Evolutionary conservation across 352 stramenopile genomes (phyloP), one percentile per base, ranked within the genome.

Genomic region (Halophytophthora batemanensis): DNA sequence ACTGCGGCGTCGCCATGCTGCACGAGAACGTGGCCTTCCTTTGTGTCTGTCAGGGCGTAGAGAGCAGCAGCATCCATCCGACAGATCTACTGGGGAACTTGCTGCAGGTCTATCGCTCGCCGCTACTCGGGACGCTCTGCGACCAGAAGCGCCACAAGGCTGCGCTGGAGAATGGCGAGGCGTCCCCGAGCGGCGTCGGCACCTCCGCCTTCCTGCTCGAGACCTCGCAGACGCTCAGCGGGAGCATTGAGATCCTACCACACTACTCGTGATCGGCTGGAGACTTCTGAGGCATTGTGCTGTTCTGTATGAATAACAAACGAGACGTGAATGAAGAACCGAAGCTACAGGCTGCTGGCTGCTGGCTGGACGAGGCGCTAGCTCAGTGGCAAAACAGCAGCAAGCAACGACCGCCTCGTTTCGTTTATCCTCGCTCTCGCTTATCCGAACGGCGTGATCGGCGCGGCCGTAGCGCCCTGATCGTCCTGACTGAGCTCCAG

Each of bases 401-500:
- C 33, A 6, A 38, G 15, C 33, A 38, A 17, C 33, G 15, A 17
- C 15, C 3, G 15, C 7, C 15, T 17, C 15, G 33, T 13, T 14
- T 38, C 33, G 15, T 13, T 17, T 17, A 13, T 13, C 33, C 3
- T 4, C 33, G 46, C 37, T 56, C 29, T 47, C 33, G n/a, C 45
- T 75, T 84, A 94, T 46, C 79, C 77, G 58, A 94, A 94, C 25
- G 83, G 83, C 39, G 83, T 94, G 59, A 92, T 88, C 12, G 83
- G 83, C 1, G 67, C 74, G 22, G 77, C 47, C 23, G 65, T 56
- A 1, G 40, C 66, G 2, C 68, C 67, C 38, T 86, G 72, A 38
- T 93, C 83, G 52, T 94, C 84, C 40, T 93, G 84, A 47, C 74
- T 90, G 18, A 94, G 61, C 58, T 94, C 82, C 45, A 93, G 65